Conservation (phyloP, 2,329 filamentous ascomycete genomes). For the Colletotrichum abscissum region DNA sequence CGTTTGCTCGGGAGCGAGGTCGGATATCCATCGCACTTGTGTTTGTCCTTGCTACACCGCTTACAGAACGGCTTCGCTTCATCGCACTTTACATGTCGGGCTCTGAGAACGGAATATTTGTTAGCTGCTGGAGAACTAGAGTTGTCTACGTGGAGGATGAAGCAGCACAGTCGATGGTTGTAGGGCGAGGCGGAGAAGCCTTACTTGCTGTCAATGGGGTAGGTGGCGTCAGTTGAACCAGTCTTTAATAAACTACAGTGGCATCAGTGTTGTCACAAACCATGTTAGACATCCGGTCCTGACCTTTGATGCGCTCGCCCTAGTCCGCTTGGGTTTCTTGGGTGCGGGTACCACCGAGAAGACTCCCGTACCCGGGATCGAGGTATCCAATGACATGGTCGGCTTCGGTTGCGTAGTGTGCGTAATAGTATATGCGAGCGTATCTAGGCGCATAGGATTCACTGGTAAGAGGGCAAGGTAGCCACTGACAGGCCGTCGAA, state of each 20-base stretch:
- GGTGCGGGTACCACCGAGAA: conserved; percentile 18
- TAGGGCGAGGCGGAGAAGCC: conserved; percentile 5
- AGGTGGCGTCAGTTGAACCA: conserved; percentile 8
- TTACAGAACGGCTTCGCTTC: conserved; percentile 34
- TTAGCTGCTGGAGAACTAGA: background rate
- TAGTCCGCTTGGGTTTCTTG: conserved; percentile 23
- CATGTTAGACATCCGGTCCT: conserved; percentile 35
- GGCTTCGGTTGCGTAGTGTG: background rate
- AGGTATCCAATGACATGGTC: conserved; percentile 23
- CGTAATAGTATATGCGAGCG: background rate
- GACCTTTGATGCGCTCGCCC: conserved; percentile 31
- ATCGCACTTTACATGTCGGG: conserved; percentile 38
- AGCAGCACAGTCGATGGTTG: background rate
- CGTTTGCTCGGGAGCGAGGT: background rate
- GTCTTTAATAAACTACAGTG: conserved; percentile 12
- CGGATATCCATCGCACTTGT: conserved; percentile 37
- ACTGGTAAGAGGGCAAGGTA: background rate
- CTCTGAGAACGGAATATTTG: background rate
- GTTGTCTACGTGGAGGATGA: background rate
- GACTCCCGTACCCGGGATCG: conserved; percentile 28
- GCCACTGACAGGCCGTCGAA: background rate
- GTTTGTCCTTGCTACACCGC: conserved; percentile 23
- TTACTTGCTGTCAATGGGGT: conserved; percentile 28
- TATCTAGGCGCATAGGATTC: background rate
- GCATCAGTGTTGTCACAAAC: conserved; percentile 33